Conservation (phyloP, 164 flowering plant species). For the Tetrastigma voinierianum region DNA sequence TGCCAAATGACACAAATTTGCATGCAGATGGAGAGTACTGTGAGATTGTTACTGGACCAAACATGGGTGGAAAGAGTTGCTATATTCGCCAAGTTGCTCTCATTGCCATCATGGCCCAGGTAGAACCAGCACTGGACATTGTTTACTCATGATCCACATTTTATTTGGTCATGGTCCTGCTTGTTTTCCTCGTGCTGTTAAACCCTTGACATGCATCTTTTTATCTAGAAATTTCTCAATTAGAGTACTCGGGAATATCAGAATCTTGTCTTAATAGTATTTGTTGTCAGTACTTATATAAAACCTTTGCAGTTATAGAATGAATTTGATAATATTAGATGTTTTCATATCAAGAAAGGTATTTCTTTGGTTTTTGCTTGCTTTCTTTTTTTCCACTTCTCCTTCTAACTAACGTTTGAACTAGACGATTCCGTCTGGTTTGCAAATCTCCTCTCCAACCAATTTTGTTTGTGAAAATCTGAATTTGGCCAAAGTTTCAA, state of each 20-base stretch:
- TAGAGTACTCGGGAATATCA: neutral
- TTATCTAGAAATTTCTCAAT: too few species aligned
- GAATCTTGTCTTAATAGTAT: neutral
- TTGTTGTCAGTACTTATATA: neutral
- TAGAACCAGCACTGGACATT: constrained; percentile 14
- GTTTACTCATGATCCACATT: too few species aligned
- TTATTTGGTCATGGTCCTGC: neutral
- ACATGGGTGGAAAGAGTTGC: constrained; percentile 99
- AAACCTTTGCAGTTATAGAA: too few species aligned
- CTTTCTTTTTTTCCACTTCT: neutral
- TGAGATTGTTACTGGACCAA: constrained; percentile 93
- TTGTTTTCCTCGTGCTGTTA: neutral
- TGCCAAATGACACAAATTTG: constrained; percentile 84
- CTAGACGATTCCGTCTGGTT: neutral
- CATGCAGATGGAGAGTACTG: constrained; percentile 69
- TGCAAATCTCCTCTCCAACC: neutral
- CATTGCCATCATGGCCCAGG: constrained; percentile 93
- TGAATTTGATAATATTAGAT: too few species aligned
- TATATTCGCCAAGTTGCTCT: constrained; percentile 99
- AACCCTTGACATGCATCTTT: neutral
- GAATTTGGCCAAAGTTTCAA: neutral
- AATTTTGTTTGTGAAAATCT: neutral
- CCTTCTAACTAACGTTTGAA: neutral
- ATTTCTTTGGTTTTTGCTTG: neutral
- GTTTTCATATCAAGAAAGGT: neutral